Conservation (phyloP, 2,329 filamentous ascomycete species). For the Arachnopeziza araneosa region DNA sequence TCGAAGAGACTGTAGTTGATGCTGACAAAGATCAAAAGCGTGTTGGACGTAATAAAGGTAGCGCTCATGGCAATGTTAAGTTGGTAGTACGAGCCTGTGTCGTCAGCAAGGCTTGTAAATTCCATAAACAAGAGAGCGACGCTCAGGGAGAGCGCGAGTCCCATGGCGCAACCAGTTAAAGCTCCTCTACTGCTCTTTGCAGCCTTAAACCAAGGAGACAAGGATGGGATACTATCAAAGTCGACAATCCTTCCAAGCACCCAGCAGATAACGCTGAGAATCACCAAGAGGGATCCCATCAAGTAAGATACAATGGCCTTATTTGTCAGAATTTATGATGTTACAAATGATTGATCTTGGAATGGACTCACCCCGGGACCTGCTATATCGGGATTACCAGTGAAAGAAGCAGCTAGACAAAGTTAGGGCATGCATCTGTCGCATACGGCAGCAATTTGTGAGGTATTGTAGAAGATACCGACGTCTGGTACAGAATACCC, state of each 20-base stretch:
- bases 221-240: neutral
- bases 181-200: neutral
- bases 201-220: neutral
- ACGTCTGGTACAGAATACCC: neutral
- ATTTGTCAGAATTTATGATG: neutral
- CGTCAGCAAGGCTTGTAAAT: neutral
- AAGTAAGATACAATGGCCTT: neutral
- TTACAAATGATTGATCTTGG: neutral
- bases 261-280: neutral
- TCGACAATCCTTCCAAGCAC: neutral
- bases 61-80: neutral
- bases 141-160: neutral
- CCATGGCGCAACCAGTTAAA: neutral
- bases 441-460: neutral
- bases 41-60: neutral
- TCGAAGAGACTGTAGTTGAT: neutral
- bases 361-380: neutral
- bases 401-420: conserved; percentile 1
- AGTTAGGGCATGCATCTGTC: neutral
- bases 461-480: neutral
- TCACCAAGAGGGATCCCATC: neutral
- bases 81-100: neutral
- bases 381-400: conserved; percentile 1
- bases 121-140: neutral
- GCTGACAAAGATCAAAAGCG: neutral